Evolutionary conservation across 345 rosid genomes (phyloP), one percentile per base, ranked within the genome.

Genomic region (Brassica juncea): DNA sequence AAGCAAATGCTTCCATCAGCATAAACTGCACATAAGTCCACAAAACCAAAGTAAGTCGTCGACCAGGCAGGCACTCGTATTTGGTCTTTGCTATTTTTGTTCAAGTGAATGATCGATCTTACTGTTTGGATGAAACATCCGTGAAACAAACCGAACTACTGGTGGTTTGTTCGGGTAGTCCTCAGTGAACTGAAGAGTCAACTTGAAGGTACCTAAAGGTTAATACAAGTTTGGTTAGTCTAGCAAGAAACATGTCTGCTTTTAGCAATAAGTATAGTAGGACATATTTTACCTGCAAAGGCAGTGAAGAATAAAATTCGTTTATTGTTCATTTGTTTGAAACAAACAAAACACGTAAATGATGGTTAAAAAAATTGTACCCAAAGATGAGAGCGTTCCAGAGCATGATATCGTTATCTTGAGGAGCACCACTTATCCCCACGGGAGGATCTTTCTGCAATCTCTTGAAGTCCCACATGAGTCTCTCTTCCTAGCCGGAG

Each of bases 101-200:
- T 34, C 10, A 1, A 59, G 6, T 10, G 71, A 65, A 59, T 65
- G 73, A 0, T 69, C 59, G 16, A 74, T 75, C 91, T 84, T 86
- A 90, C 94, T 88, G 65, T 88, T 90, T 27, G 94, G 94, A 80
- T 90, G 92, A 84, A 90, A 90, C 94, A 90, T 90, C 66, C 87
- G 78, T 54, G 94, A 88, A 49, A 90, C 94, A 81, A 90, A 90
- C 19, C 94, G 89, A 64, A 90, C 92, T 0, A 86, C 54, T 8
- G 91, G 94, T 6, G 92, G 92, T 73, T 90, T 90, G 74, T 90
- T 87, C 39, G 94, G 94, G 77, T 90, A 90, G 71, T 88, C 94
- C 83, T 90, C 94, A 0, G 86, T 65, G 77, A 90, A 90, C 80
- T 85, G 92, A 74, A 90, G 92, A 0, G 88, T 86, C 84, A 90